Conservation (phyloP, 768 basidiomycete species). For the Tulasnella sp. region DNA sequence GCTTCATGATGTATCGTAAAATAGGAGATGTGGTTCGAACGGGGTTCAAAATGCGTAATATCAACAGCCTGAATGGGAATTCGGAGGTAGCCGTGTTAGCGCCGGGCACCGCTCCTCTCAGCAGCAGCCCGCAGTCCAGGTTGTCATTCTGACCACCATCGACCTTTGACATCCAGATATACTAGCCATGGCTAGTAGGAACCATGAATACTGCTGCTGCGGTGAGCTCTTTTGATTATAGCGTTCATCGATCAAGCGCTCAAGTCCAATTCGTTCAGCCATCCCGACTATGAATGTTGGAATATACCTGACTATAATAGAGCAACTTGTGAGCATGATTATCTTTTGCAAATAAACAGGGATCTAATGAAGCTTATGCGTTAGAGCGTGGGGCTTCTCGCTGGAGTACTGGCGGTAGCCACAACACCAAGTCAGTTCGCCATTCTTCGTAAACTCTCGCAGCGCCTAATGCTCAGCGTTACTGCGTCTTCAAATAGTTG, state of each 20-base stretch:
- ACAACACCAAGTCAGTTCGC: conserved; percentile 63
- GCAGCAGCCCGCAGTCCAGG: background rate
- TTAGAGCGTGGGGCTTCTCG: conserved; percentile 37
- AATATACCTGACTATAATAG: conserved; percentile 66
- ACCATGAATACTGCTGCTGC: conserved; percentile 74
- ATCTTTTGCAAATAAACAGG: background rate
- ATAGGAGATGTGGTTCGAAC: conserved; percentile 9
- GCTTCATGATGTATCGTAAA: background rate
- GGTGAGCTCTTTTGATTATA: conserved; percentile 21
- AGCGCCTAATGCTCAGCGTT: background rate
- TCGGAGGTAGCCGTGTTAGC: background rate
- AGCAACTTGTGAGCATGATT: conserved; percentile 48
- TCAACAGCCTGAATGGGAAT: background rate
- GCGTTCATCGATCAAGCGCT: background rate
- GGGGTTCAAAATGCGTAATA: background rate
- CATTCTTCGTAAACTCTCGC: background rate
- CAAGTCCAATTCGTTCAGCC: conserved; percentile 32
- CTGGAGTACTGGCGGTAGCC: conserved; percentile 62
- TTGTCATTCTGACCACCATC: background rate
- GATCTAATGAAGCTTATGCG: background rate
- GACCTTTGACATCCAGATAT: background rate
- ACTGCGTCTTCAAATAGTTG: conserved; percentile 41
- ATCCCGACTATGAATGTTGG: conserved; percentile 86
- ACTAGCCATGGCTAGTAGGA: conserved; percentile 39
- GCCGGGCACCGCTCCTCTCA: background rate